Evolutionary conservation across 108 stramenopile species (phyloP).

Genomic region (Aurantiochytrium sp.): DNA sequence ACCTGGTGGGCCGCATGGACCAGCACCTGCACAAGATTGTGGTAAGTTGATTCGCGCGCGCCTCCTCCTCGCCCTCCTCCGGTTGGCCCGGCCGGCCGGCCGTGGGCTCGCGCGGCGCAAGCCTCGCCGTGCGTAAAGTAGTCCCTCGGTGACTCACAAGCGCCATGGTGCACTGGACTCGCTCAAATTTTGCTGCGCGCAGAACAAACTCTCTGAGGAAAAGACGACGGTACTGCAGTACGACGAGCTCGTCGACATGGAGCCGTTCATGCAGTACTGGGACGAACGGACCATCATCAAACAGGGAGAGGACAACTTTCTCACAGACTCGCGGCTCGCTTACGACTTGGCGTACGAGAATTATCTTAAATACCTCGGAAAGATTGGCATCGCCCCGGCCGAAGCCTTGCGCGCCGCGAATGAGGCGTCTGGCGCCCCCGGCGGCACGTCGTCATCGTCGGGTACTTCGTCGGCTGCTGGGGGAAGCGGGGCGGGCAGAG

Average conservation of each 20-base stretch:
- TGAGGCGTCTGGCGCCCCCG: too few relatives aligned
- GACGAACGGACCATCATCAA: background rate
- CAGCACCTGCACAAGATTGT: conserved; percentile 15
- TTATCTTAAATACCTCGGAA: background rate
- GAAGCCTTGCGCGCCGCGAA: background rate
- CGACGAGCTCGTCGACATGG: conserved; percentile 11
- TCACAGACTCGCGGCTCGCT: background rate
- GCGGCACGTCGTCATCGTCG: too few relatives aligned
- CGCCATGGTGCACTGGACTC: too few relatives aligned
- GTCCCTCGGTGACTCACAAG: too few relatives aligned
- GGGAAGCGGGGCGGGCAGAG: background rate
- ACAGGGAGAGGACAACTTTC: background rate
- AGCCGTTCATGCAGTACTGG: conserved; percentile 17
- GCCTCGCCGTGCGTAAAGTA: too few relatives aligned
- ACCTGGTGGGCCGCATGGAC: background rate
- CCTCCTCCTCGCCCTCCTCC: too few relatives aligned
- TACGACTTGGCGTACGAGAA: background rate
- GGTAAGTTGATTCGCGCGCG: background rate
- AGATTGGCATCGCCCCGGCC: background rate
- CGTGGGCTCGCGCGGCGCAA: too few relatives aligned
- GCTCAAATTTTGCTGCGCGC: too few relatives aligned
- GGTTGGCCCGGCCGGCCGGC: too few relatives aligned
- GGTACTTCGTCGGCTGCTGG: too few relatives aligned
- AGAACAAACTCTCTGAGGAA: background rate
- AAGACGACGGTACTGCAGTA: background rate